phyloP scores from a whole-genome alignment of 1,284 basidiomycete genomes.

The Ceratobasidium sp. region DNA sequence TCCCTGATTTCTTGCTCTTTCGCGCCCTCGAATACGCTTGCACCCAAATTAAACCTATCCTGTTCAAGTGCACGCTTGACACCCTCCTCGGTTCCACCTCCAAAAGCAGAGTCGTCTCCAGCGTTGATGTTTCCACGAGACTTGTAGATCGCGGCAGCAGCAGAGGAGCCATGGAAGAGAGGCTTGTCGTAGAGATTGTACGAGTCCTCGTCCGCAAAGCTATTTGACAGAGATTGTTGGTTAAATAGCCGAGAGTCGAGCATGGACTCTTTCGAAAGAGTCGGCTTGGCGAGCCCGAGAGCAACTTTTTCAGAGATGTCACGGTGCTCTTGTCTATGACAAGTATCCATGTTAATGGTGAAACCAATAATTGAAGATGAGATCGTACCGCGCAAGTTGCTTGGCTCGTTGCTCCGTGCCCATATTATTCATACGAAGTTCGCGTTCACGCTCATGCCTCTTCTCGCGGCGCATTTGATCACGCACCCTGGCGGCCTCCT shows the following conservation, averaged over 20 bases:
- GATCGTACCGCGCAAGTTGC: slow-evolving; percentile 77
- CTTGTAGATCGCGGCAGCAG: slow-evolving; percentile 97
- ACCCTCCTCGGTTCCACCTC: slow-evolving; percentile 93
- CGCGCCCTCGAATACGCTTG: slow-evolving; percentile 90
- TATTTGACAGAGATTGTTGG: slow-evolving; percentile 82
- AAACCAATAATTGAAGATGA: neutral
- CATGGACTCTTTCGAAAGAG: slow-evolving; percentile 93
- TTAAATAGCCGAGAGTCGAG: slow-evolving; percentile 97
- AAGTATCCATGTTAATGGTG: neutral
- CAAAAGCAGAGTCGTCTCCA: slow-evolving; percentile 88
- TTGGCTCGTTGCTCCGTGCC: slow-evolving; percentile 96
- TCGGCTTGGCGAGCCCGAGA: slow-evolving; percentile 95
- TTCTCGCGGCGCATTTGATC: slow-evolving; percentile 93
- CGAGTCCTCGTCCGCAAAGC: slow-evolving; percentile 90
- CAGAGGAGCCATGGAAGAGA: slow-evolving; percentile 93
- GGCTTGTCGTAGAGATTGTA: slow-evolving; percentile 96
- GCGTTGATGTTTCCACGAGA: slow-evolving; percentile 84
- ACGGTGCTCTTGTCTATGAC: slow-evolving; percentile 72
- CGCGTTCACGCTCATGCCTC: slow-evolving; percentile 91
- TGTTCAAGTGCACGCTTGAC: slow-evolving; percentile 89
- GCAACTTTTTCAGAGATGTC: slow-evolving; percentile 99
- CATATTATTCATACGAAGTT: slow-evolving; percentile 99
- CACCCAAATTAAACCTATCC: slow-evolving; percentile 94
- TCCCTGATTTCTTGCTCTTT: slow-evolving; percentile 81
- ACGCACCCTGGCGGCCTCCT: slow-evolving; percentile 84